Evolutionary conservation across 2,329 filamentous ascomycete species (phyloP).

Genomic region (Seiridium unicorne): DNA sequence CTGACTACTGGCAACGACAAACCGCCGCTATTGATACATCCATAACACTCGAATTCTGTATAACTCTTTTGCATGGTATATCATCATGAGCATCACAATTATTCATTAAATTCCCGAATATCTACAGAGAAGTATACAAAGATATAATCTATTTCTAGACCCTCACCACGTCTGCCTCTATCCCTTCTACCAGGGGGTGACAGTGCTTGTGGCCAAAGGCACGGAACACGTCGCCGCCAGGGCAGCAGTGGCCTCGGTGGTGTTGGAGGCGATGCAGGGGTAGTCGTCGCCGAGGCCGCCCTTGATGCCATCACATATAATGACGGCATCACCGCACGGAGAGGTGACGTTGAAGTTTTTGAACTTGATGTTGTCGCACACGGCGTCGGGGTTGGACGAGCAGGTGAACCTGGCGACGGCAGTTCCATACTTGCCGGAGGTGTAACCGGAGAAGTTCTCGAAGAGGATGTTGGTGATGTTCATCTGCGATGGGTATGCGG

Average conservation of each 20-base stretch:
- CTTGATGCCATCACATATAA: slow-evolving; percentile 49
- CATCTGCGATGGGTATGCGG: slow-evolving; percentile 52
- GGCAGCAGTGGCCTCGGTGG: slow-evolving; percentile 8
- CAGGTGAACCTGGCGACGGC: slow-evolving; percentile 55
- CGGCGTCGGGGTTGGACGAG: slow-evolving; percentile 48
- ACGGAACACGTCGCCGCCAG: slow-evolving; percentile 6
- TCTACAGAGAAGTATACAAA: background rate
- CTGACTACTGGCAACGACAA: no score
- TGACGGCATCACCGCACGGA: slow-evolving; percentile 41
- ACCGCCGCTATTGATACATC: no score
- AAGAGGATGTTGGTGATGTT: slow-evolving; percentile 59
- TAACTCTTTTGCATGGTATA: no score
- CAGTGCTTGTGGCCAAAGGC: slow-evolving; percentile 6
- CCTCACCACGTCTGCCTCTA: background rate
- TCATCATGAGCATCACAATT: background rate
- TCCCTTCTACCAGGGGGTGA: background rate
- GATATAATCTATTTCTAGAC: background rate
- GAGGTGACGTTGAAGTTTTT: slow-evolving; percentile 53
- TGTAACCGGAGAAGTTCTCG: slow-evolving; percentile 56
- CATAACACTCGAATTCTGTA: no score
- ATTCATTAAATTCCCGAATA: background rate
- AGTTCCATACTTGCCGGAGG: slow-evolving; percentile 53
- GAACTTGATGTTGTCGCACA: slow-evolving; percentile 55
- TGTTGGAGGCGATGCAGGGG: slow-evolving; percentile 6
- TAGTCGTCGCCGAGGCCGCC: slow-evolving; percentile 24